Evolutionary conservation across 2,329 filamentous ascomycete genomes (phyloP).

Genomic region (Penicillium occitanis): DNA sequence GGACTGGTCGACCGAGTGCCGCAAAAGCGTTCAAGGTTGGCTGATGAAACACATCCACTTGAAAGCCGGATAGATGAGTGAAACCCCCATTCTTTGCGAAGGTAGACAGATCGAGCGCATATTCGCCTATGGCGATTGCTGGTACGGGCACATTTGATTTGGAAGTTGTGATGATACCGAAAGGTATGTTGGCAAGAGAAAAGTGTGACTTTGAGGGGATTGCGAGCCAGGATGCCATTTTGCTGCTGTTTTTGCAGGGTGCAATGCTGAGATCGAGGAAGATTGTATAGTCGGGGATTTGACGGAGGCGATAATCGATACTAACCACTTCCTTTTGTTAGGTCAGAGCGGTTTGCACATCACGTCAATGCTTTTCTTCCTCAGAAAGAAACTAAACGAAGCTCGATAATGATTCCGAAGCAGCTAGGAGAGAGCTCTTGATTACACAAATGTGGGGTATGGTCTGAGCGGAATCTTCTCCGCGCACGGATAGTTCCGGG

Average conservation of each 20-base stretch:
- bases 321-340: neutral
- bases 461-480: neutral
- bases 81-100: slow-evolving; percentile 64
- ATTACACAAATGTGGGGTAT: neutral
- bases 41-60: slow-evolving; percentile 61
- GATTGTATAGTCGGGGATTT: neutral
- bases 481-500: neutral
- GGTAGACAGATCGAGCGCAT: slow-evolving; percentile 67
- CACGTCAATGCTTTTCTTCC: neutral
- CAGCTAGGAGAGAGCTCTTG: neutral
- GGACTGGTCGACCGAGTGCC: slow-evolving; percentile 65
- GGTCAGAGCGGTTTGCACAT: neutral
- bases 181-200: slow-evolving; percentile 77
- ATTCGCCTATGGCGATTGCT: slow-evolving; percentile 70
- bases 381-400: neutral
- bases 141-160: slow-evolving; percentile 58
- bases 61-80: slow-evolving; percentile 55
- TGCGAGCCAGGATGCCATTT: slow-evolving; percentile 57
- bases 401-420: neutral
- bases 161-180: slow-evolving; percentile 72
- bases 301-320: neutral
- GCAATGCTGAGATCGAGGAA: neutral
- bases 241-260: neutral
- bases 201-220: slow-evolving; percentile 65
- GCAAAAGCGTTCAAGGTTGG: slow-evolving; percentile 73